phyloP scores from a whole-genome alignment of 768 basidiomycete species.

The Tricholoma saponaceum region DNA sequence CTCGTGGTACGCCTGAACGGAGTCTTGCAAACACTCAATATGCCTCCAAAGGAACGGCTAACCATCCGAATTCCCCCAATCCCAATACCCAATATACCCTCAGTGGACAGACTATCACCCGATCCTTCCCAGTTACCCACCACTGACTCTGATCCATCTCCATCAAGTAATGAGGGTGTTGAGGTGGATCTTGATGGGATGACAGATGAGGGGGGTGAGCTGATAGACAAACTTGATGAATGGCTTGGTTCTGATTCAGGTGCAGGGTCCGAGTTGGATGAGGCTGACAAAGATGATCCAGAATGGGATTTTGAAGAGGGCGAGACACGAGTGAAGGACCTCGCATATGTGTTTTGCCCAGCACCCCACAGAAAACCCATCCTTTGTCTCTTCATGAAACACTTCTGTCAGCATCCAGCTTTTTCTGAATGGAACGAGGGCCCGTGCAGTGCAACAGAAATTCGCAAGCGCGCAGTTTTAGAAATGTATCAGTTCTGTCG shows the following conservation, averaged over 20 bases:
- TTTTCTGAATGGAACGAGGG: constrained; percentile 18
- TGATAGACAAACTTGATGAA: background rate
- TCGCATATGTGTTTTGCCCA: constrained; percentile 21
- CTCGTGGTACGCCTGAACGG: background rate
- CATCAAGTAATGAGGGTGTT: background rate
- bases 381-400: constrained; percentile 22
- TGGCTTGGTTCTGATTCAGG: background rate
- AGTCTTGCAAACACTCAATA: background rate
- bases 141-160: background rate
- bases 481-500: constrained; percentile 33
- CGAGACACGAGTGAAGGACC: too few species aligned
- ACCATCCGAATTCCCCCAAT: background rate
- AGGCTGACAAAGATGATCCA: too few species aligned
- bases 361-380: constrained; percentile 21
- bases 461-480: constrained; percentile 18
- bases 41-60: background rate
- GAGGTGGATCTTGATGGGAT: background rate
- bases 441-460: constrained; percentile 12
- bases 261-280: too few species aligned
- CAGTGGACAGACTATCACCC: background rate
- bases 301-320: too few species aligned
- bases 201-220: background rate
- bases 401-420: constrained; percentile 25
- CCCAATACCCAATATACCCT: background rate
- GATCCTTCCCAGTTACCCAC: background rate